These are phyloP conservation scores for Epicoccum nigrum DNA, from an alignment of 2,329 filamentous ascomycete species.

Conservation along the genomic window DNA sequence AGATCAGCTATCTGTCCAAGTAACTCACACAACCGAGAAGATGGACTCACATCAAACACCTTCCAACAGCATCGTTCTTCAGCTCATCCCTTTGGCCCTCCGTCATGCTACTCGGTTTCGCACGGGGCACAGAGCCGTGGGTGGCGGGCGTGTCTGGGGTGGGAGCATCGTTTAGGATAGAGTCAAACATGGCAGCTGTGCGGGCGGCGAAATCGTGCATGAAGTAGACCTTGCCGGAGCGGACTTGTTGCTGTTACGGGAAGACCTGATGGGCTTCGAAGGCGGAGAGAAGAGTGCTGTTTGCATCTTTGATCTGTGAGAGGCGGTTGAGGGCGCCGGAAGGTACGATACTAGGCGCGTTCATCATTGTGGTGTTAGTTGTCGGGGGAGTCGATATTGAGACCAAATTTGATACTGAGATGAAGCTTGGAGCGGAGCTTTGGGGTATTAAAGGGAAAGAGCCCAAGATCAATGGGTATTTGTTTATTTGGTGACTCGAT, in stretches of 20 bases:
- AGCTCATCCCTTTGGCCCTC: conserved; percentile 16
- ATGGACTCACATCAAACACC: conserved; percentile 16
- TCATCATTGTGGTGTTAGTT: not conserved
- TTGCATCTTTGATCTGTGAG: conserved; percentile 11
- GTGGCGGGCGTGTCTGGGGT: conserved; percentile 19
- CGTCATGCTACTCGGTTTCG: conserved; percentile 13
- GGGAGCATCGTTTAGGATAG: conserved; percentile 15
- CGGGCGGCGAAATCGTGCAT: conserved; percentile 23
- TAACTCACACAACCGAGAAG: too few species aligned
- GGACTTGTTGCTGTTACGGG: conserved; percentile 8
- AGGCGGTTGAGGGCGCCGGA: conserved; percentile 1
- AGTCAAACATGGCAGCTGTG: conserved; percentile 22
- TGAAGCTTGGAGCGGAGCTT: too few species aligned
- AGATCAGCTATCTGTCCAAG: not conserved
- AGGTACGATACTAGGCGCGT: not conserved
- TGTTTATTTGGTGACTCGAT: too few species aligned
- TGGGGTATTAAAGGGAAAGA: too few species aligned
- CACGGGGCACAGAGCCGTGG: conserved; percentile 8
- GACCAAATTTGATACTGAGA: too few species aligned
- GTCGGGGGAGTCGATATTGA: too few species aligned
- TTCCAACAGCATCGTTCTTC: conserved; percentile 17
- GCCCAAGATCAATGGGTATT: too few species aligned
- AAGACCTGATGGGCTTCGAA: conserved; percentile 22
- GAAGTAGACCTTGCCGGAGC: conserved; percentile 24
- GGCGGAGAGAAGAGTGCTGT: conserved; percentile 17